These are phyloP conservation scores for Beverwykella pulmonaria DNA, from an alignment of 495 filamentous ascomycete species.

Conservation along the genomic window DNA sequence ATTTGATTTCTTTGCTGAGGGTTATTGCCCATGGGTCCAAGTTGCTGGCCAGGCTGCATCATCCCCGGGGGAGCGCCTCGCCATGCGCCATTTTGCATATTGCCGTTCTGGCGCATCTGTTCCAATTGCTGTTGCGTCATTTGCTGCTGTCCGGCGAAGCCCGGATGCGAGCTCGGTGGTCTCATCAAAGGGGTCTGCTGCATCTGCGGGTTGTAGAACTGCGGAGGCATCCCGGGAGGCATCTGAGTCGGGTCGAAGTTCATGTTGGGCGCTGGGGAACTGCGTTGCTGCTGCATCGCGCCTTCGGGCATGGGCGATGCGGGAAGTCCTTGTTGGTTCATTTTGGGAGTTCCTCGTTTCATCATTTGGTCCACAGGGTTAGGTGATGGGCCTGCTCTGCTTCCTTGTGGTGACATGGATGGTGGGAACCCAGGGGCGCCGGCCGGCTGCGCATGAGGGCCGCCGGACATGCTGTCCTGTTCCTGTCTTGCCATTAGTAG, in stretches of 20 bases:
- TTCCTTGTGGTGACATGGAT: constrained; percentile 80
- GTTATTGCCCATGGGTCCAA: constrained; percentile 65
- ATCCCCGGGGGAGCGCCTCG: constrained; percentile 41
- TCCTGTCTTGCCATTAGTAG: constrained; percentile 96
- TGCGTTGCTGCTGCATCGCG: constrained; percentile 68
- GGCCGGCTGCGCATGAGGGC: constrained; percentile 68
- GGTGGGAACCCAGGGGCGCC: constrained; percentile 56
- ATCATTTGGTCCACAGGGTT: constrained; percentile 80
- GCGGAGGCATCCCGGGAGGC: constrained; percentile 53
- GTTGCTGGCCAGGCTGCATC: constrained; percentile 53
- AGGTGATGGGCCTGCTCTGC: constrained; percentile 61
- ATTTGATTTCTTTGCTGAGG: constrained; percentile 80
- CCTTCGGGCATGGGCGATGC: constrained; percentile 83
- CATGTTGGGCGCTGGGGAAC: constrained; percentile 76
- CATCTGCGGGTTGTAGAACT: constrained; percentile 53
- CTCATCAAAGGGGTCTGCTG: constrained; percentile 63
- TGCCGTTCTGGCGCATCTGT: constrained; percentile 43
- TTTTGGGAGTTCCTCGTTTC: constrained; percentile 88
- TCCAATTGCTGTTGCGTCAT: constrained; percentile 48
- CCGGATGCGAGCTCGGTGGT: constrained; percentile 79
- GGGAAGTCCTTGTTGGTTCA: constrained; percentile 71
- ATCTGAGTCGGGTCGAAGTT: constrained; percentile 68
- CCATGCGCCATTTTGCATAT: constrained; percentile 39
- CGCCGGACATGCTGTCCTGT: constrained; percentile 63
- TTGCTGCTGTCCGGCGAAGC: constrained; percentile 59